Evolutionary conservation across 345 rosid genomes (phyloP).

Genomic region (Streptanthus diversifolius): DNA sequence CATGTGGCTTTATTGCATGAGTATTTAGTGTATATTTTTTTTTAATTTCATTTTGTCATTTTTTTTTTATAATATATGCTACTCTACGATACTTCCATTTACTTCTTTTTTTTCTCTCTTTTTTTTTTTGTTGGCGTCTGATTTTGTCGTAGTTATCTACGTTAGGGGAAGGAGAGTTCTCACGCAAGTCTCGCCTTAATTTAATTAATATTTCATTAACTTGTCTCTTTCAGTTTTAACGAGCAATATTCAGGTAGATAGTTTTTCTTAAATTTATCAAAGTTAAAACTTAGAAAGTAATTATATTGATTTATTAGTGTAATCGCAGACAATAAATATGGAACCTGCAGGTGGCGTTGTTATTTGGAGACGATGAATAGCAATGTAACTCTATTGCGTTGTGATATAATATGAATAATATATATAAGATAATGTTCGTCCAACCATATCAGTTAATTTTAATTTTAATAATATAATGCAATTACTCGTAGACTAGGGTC

Average conservation of each 20-base stretch:
- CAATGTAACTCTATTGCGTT: slow-evolving; percentile 35
- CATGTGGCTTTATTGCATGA: slow-evolving; percentile 46
- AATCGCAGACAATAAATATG: slow-evolving; percentile 30
- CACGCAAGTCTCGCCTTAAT: slow-evolving; percentile 19
- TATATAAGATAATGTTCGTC: slow-evolving; percentile 30
- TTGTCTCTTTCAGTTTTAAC: neutral
- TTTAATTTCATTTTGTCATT: neutral
- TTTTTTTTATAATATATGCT: neutral
- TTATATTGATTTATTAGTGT: neutral
- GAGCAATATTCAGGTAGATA: neutral
- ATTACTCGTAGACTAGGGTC: slow-evolving; percentile 38
- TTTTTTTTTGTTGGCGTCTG: neutral
- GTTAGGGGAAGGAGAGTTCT: slow-evolving; percentile 11
- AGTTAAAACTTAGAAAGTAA: neutral
- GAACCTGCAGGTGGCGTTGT: slow-evolving; percentile 39
- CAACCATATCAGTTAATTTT: slow-evolving; percentile 38
- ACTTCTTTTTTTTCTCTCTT: neutral
- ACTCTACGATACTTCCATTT: slow-evolving; percentile 3
- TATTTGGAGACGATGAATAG: slow-evolving; percentile 38
- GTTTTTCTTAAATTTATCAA: neutral
- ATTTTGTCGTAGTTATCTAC: slow-evolving; percentile 4
- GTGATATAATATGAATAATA: slow-evolving; percentile 22
- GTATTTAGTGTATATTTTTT: neutral
- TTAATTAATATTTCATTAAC: neutral
- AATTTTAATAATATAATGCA: slow-evolving; percentile 21